Evolutionary conservation across 2,329 filamentous ascomycete species (phyloP).

Genomic region (Huntiella decipiens): DNA sequence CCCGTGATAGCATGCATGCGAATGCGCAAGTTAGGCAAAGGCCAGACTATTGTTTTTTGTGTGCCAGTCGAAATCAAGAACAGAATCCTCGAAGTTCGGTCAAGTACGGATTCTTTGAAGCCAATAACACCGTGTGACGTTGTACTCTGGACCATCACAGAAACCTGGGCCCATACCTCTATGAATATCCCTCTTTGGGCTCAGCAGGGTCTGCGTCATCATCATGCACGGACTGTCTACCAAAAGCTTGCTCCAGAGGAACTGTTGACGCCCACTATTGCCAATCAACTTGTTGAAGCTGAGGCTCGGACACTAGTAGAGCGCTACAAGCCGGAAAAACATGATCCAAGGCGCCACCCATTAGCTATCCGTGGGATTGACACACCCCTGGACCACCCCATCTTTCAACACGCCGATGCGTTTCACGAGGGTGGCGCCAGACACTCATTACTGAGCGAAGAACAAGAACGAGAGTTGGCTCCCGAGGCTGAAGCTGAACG

Average conservation of each 20-base stretch:
- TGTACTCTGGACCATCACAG: slow-evolving; percentile 37
- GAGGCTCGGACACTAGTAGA: slow-evolving; percentile 33
- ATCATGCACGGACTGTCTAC: slow-evolving; percentile 20
- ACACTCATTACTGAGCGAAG: slow-evolving; percentile 31
- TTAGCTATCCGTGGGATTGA: not conserved
- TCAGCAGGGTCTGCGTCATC: slow-evolving; percentile 34
- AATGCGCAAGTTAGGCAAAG: slow-evolving; percentile 48
- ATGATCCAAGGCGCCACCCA: too few species aligned
- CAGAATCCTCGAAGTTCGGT: slow-evolving; percentile 25
- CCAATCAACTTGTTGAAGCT: slow-evolving; percentile 31
- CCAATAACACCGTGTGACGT: slow-evolving; percentile 29
- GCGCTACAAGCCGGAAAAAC: slow-evolving; percentile 27
- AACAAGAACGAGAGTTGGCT: slow-evolving; percentile 49
- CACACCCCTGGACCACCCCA: not conserved
- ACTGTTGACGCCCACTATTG: slow-evolving; percentile 20
- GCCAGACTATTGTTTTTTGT: slow-evolving; percentile 45
- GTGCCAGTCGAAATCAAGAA: slow-evolving; percentile 37
- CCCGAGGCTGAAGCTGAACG: slow-evolving; percentile 44
- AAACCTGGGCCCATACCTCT: slow-evolving; percentile 32
- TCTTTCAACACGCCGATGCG: not conserved
- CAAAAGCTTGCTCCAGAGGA: too few species aligned
- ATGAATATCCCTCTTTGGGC: slow-evolving; percentile 40
- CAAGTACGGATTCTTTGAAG: slow-evolving; percentile 4
- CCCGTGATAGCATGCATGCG: slow-evolving; percentile 40
- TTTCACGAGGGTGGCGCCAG: not conserved